Conservation (phyloP, 257 asterid species). For the Rhazya stricta region DNA sequence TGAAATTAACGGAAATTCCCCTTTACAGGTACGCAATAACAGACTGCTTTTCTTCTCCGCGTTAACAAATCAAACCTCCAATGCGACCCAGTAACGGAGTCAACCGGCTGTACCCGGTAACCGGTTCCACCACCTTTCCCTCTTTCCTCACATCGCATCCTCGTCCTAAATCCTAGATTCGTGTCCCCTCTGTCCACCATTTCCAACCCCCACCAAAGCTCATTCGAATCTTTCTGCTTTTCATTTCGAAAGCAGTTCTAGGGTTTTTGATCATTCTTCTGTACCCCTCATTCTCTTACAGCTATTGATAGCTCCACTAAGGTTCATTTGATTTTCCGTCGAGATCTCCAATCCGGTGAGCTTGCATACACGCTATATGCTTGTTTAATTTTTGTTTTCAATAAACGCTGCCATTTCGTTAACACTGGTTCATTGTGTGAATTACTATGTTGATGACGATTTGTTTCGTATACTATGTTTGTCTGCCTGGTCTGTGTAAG, state of each 20-base stretch:
- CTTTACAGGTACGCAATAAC: neutral
- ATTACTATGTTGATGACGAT: neutral
- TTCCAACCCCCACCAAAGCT: constrained; percentile 12
- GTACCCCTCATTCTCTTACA: neutral
- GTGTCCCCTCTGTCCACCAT: neutral
- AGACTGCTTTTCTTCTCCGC: constrained; percentile 3
- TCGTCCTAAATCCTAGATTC: too few species aligned
- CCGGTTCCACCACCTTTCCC: neutral
- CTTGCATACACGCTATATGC: neutral
- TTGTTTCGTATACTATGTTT: neutral
- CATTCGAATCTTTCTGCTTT: neutral
- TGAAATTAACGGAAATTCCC: too few species aligned
- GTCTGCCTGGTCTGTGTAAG: neutral
- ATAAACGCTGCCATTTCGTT: neutral
- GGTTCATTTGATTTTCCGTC: constrained; percentile 13
- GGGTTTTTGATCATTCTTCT: constrained; percentile 14
- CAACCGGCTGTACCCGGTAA: constrained; percentile 3
- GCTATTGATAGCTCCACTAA: neutral
- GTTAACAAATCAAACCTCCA: neutral
- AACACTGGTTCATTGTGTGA: neutral
- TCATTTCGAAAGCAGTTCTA: constrained; percentile 9
- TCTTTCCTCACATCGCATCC: neutral
- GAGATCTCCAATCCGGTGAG: constrained; percentile 40
- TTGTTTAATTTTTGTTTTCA: neutral
- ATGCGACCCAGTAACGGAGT: neutral